Evolutionary conservation across 1,284 basidiomycete species (phyloP), one percentile per base, ranked within the genome.

Genomic region (Cryptococcus neoformans): DNA sequence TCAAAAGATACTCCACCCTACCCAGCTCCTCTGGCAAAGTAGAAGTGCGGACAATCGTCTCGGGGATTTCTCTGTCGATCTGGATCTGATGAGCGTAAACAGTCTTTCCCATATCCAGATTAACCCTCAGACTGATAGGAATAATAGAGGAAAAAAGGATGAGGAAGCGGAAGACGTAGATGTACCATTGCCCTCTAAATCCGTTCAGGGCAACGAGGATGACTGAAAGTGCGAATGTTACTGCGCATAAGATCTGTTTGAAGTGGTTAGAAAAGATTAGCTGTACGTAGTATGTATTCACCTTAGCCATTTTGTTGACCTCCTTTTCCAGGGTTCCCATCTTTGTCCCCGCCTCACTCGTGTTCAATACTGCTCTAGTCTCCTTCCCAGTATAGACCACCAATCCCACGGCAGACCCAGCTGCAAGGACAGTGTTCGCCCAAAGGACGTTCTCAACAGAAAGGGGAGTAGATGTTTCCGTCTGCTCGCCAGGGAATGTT

Each of bases 91-190:
- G 86, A 0, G 92, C 92, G 69, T 99, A 99, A 44, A 98, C 90
- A 0, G 94, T 98, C 80, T 99, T 99, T 59, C 95, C 96, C 94
- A 99, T 98, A 75, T 99, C 96, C 51, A 99, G 83, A 69, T 99
- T 99, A 59, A 99, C 95, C 34, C 96, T 89, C 53, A 99, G 81
- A 82, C 92, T 97, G 14, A 39, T 99, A 34, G 96, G 96, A 69
- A 99, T 99, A 76, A 99, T 99, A 16, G 92, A 95, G 45, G 92
- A 96, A 77, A 99, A 99, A 3, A 99, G 82, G 70, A 99, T 99
- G 56, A 99, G 82, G 77, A 99, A 99, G 37, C 96, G 85, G 78
- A 98, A 90, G 36, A 97, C 87, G 70, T 98, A 98, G 64, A 98
- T 87, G 72, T 92, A 94, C 92, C 95, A 99, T 55, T 86, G 82